phyloP scores from a whole-genome alignment of 768 basidiomycete species.

The Leccinum truebloodii region DNA sequence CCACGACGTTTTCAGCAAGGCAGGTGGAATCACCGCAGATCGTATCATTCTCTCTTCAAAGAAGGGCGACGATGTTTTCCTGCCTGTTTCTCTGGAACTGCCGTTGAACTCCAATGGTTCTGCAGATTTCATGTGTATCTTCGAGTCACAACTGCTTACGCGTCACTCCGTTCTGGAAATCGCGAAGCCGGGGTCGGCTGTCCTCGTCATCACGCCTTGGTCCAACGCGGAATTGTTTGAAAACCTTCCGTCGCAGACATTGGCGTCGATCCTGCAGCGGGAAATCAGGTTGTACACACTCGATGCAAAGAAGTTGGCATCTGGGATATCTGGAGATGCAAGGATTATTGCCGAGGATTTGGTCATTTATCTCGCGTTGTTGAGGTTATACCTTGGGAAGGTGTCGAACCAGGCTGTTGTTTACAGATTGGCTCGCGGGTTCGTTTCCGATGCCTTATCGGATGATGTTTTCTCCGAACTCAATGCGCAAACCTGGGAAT shows the following conservation, averaged over 20 bases:
- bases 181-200: conserved; percentile 63
- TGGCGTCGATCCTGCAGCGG: conserved; percentile 45
- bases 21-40: conserved; percentile 68
- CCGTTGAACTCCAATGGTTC: conserved; percentile 55
- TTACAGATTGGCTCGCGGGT: conserved; percentile 48
- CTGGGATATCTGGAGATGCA: conserved; percentile 28
- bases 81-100: conserved; percentile 58
- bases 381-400: conserved; percentile 78
- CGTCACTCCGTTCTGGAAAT: conserved; percentile 70
- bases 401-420: conserved; percentile 56
- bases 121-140: conserved; percentile 71
- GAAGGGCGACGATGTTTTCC: conserved; percentile 33
- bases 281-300: conserved; percentile 59
- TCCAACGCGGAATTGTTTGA: conserved; percentile 67
- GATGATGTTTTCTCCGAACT: conserved; percentile 48
- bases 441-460: conserved; percentile 47
- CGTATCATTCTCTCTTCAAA: conserved; percentile 66
- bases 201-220: conserved; percentile 80
- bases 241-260: conserved; percentile 58
- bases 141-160: conserved; percentile 78
- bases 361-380: conserved; percentile 74
- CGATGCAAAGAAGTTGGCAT: conserved; percentile 56
- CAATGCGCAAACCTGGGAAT: conserved; percentile 63
- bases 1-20: conserved; percentile 75
- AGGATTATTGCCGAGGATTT: conserved; percentile 53